Percentiles rank a stretch among this genome's conserved stretches.
These are phyloP conservation scores for Pseudogymnoascus sp. DNA, from an alignment of 2,329 filamentous ascomycete genomes.

Conservation along the genomic window DNA sequence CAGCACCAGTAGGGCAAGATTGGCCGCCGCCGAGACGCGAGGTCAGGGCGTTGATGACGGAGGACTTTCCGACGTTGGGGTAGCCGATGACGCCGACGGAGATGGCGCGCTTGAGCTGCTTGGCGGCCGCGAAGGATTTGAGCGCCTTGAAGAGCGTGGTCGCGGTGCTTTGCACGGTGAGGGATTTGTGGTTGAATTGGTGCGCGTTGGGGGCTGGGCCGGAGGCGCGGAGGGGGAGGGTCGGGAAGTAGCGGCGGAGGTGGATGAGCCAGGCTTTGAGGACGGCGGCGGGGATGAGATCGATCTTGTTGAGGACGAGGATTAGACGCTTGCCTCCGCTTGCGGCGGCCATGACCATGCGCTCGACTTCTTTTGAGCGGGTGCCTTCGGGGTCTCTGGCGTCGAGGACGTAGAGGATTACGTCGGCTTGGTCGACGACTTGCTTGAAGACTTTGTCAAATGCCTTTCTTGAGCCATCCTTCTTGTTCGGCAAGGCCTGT, in stretches of 20 bases:
- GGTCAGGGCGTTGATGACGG: conserved; percentile 87
- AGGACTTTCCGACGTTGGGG: conserved; percentile 93
- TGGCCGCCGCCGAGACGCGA: conserved; percentile 61
- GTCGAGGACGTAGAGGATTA: conserved; percentile 87
- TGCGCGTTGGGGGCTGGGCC: conserved; percentile 75
- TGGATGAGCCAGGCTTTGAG: conserved; percentile 79
- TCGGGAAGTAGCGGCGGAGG: conserved; percentile 83
- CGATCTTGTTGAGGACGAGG: conserved; percentile 91
- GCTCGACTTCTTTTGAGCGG: conserved; percentile 81
- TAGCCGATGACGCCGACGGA: conserved; percentile 92
- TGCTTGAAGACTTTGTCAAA: conserved; percentile 96
- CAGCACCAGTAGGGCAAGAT: conserved; percentile 80
- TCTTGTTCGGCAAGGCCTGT: conserved; percentile 41
- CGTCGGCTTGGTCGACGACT: conserved; percentile 80
- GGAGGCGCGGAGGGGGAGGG: conserved; percentile 78
- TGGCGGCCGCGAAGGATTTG: conserved; percentile 76
- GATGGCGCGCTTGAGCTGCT: conserved; percentile 79
- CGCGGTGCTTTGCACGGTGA: conserved; percentile 80
- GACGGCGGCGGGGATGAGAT: conserved; percentile 73
- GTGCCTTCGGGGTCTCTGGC: conserved; percentile 87
- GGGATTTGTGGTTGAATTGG: conserved; percentile 83
- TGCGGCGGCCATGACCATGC: conserved; percentile 81
- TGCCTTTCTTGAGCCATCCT: conserved; percentile 67
- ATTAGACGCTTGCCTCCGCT: conserved; percentile 79
- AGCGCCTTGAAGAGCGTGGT: conserved; percentile 78